phyloP scores from a whole-genome alignment of 2,329 filamentous ascomycete species.

The Epichloe amarillans region DNA sequence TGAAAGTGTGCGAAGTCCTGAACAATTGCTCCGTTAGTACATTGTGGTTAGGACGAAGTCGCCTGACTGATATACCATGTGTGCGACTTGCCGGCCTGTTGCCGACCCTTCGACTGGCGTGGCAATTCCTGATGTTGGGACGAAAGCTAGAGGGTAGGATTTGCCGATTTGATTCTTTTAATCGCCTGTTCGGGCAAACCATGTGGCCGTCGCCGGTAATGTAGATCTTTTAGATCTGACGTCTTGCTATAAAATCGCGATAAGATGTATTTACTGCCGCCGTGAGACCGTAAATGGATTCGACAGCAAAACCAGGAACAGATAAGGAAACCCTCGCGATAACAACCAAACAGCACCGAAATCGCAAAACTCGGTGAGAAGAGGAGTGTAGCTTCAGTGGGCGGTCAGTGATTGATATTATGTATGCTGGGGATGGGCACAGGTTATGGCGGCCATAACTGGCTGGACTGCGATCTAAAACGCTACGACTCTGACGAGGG shows the following conservation, averaged over 20 bases:
- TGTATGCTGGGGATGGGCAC: conserved; percentile 21
- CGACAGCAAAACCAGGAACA: conserved; percentile 4
- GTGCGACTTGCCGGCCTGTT: not conserved
- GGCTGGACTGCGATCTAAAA: not conserved
- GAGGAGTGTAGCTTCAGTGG: conserved; percentile 19
- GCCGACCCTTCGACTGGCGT: not conserved
- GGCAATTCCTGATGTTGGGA: not conserved
- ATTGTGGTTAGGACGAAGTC: not conserved
- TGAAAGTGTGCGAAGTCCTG: conserved; percentile 25
- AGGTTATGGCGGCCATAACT: not conserved
- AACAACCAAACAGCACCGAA: conserved; percentile 20
- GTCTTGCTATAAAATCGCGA: not conserved
- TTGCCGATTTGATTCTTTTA: not conserved
- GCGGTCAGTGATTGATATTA: conserved; percentile 33
- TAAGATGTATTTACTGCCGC: conserved; percentile 6
- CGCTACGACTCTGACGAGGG: not conserved
- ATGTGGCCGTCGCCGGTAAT: conserved; percentile 25
- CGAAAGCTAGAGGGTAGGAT: no score
- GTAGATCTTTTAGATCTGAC: conserved; percentile 11
- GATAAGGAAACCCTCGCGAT: conserved; percentile 17
- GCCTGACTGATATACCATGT: conserved; percentile 2
- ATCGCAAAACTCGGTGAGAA: conserved; percentile 29
- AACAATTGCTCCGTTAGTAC: not conserved
- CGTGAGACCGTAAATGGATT: conserved; percentile 11
- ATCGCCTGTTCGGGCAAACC: not conserved